Evolutionary conservation across 164 flowering plant species (phyloP), one percentile per base, ranked within the genome.

Genomic region (Magnolia sinica): DNA sequence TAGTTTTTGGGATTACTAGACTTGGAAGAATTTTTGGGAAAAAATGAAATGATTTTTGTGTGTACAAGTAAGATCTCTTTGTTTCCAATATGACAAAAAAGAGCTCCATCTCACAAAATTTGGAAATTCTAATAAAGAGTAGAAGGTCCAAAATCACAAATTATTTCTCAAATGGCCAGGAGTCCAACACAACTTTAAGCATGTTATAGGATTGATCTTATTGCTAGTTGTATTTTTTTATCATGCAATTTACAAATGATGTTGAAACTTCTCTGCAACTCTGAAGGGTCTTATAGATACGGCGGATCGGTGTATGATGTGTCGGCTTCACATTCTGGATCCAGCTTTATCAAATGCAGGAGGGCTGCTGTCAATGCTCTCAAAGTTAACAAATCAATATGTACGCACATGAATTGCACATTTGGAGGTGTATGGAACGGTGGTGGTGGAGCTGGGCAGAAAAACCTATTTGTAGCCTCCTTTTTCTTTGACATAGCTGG

Each of bases 341-440:
- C 98, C 24, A 87, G 85, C 77, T 24, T 91, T 73, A 80, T 83
- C 1, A 77, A 65, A 64, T 96, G 99, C 85, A 85, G 83, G 77
- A 82, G 85, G 64, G 79, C 85, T 75, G 91, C 95, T 73, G 3
- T 81, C 8, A 87, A 91, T 79, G 97, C 97, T 74, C 92, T 96
- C 58, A 91, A 86, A 84, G 88, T 84, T 50, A 92, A 92, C 72
- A 91, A 91, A 73, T 77, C 96, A 63, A 81, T 91, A 68, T 96
- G 99, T 67, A 86, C 95, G 22, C 94, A 94, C 83, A 91, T 93
- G 99, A 92, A 91, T 79, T 96, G 99, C 82, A 94, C 98, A 24
- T 96, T 96, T 83, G 98, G 96, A 75, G 98, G 98, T 24, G 80
- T 94, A 27, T 96, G 98, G 99, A 94, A 96, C 81, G 99, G 99